Evolutionary conservation across 176 grass and related monocot species (phyloP), one percentile per base, ranked within the genome.

Genomic region (Hordeum marinum): DNA sequence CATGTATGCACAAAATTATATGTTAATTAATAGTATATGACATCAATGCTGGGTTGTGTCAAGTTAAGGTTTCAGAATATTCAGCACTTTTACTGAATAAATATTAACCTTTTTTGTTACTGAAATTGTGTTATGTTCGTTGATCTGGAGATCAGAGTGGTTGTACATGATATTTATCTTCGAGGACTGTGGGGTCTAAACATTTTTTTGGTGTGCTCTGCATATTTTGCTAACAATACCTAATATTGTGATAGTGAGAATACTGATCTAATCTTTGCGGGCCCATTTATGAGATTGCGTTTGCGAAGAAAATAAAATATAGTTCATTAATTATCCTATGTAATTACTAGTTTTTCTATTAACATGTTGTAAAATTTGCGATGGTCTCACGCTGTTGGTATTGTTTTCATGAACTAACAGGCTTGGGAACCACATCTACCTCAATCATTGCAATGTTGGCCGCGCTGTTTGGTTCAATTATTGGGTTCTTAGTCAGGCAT

Each of bases 401-500:
- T 26, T 82, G 7, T 48, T 41, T 78, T 72, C 17, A 39, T 85
- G 18, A n/a, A 80, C 66, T 60, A 54, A 10, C 67, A 92, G 83
- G 86, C 3, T 35, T 88, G 31, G 86, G 83, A 75, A 55, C 67
- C 34, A 79, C 36, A 14, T 82, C 64, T 2, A 59, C 85, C 3
- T 88, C 82, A 5, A 25, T 74, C 29, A 83, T 92, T 88, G 90
- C 83, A 35, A 13, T 86, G 7, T 1, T 85, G 9, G 85, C 78
- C 83, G 67, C 37, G 4, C 24, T 88, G 6, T n/a, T 85, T 18
- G 90, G 90, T 32, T 73, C 46, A 83, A 20, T 79, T 61, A 71
- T 85, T 42, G 83, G 86, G 27, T 88, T 88, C 66, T 72, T 75
- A 9, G 59, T 27, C 88, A 79, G 86, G 50, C 79, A 82, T 12